phyloP scores from a whole-genome alignment of 2,329 filamentous ascomycete species.

The Elsinoe batatas region DNA sequence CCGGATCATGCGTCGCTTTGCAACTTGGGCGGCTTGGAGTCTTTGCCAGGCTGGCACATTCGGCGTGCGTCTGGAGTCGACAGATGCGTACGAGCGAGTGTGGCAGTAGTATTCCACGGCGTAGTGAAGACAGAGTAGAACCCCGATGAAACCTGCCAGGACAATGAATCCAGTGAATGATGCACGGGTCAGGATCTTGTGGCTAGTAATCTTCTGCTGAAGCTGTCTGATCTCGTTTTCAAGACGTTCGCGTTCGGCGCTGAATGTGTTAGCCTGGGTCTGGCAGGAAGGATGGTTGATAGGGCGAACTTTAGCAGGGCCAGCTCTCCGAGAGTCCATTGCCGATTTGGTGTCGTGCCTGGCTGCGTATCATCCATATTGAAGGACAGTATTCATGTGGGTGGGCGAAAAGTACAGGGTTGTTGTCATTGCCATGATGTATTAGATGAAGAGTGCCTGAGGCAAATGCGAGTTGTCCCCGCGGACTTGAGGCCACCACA shows the following conservation, averaged over 20 bases:
- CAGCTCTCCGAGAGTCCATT: not conserved
- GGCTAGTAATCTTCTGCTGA: not conserved
- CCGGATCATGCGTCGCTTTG: not conserved
- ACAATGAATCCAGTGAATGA: not conserved
- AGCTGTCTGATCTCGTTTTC: not conserved
- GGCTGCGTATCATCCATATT: not conserved
- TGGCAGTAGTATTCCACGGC: not conserved
- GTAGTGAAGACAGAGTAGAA: not conserved
- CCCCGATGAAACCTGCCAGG: not conserved
- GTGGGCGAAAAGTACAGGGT: not conserved
- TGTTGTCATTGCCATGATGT: not conserved
- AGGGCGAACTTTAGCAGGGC: not conserved
- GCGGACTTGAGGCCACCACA: not conserved
- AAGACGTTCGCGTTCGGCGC: not conserved
- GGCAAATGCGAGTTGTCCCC: not conserved
- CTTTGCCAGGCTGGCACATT: too few relatives aligned
- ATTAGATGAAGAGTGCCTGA: not conserved
- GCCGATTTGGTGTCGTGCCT: not conserved
- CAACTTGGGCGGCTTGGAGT: not conserved
- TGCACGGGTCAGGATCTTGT: not conserved
- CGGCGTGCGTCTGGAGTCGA: too few relatives aligned
- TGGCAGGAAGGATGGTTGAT: not conserved
- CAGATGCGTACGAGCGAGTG: too few relatives aligned
- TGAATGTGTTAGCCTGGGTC: not conserved
- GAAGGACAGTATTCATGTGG: not conserved